Conservation (phyloP, 345 rosid species). For the Syzygium oleosum region DNA sequence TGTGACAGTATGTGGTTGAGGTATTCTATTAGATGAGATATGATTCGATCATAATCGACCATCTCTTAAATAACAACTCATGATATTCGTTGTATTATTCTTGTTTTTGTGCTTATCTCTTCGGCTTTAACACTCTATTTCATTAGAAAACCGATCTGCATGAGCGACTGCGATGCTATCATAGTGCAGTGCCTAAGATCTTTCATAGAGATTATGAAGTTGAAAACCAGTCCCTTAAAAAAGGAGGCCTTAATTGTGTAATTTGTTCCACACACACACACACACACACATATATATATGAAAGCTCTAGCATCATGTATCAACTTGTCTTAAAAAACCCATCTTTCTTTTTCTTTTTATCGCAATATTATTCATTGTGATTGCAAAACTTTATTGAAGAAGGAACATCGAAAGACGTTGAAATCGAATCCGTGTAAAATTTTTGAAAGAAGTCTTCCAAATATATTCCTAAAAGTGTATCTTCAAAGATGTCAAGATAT, state of each 20-base stretch:
- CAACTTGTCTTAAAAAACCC: not conserved
- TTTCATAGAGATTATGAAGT: not conserved
- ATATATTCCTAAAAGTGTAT: not conserved
- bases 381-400: not conserved
- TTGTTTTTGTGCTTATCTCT: not conserved
- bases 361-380: not conserved
- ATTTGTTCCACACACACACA: not conserved
- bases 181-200: not conserved
- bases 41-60: not conserved
- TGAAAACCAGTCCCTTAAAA: not conserved
- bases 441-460: not conserved
- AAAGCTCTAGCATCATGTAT: not conserved
- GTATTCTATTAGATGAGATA: not conserved
- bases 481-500: not conserved
- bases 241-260: not conserved
- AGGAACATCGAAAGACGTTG: not conserved
- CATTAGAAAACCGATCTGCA: not conserved
- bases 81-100: not conserved
- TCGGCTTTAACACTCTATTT: not conserved
- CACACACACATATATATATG: not conserved
- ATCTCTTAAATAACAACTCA: not conserved
- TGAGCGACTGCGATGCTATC: not conserved
- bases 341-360: not conserved
- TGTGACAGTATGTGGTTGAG: not conserved
- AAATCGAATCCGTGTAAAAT: not conserved